phyloP scores from a whole-genome alignment of 129 eudicot species.

The Arctium lappa region DNA sequence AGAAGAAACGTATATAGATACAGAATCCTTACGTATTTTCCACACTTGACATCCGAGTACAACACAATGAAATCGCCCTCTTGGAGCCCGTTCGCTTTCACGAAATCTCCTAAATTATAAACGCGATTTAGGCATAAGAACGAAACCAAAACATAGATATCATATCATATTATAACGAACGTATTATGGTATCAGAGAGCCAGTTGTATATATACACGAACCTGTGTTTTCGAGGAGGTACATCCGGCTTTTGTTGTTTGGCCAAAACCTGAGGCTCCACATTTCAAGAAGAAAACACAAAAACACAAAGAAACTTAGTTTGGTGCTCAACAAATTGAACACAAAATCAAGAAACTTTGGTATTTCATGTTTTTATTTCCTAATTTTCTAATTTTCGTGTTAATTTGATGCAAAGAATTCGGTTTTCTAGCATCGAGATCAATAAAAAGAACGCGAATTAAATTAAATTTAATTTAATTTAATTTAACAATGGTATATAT shows the following conservation, averaged over 20 bases:
- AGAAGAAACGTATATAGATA: not conserved
- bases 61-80: constrained; percentile 96
- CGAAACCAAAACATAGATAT: not conserved
- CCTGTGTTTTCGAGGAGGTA: constrained; percentile 98
- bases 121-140: not conserved
- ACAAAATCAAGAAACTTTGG: not conserved
- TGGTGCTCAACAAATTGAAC: constrained; percentile 2
- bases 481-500: constrained; percentile 7
- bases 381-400: not conserved
- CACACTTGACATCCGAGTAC: constrained; percentile 86
- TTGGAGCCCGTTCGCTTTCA: constrained; percentile 84
- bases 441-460: not conserved
- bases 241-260: constrained; percentile 99
- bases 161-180: constrained; percentile 6
- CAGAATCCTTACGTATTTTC: constrained; percentile 72
- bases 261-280: constrained; percentile 86
- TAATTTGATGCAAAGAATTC: not conserved
- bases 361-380: constrained; percentile 2
- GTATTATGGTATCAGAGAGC: not conserved
- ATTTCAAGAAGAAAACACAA: constrained; percentile 13
- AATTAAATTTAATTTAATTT: not conserved
- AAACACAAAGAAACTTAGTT: constrained; percentile 18
- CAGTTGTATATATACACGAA: constrained; percentile 3
- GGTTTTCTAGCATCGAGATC: not conserved
- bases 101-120: constrained; percentile 72